These are phyloP conservation scores for Talaromyces sp. DNA, from an alignment of 2,329 filamentous ascomycete genomes.

Conservation along the genomic window DNA sequence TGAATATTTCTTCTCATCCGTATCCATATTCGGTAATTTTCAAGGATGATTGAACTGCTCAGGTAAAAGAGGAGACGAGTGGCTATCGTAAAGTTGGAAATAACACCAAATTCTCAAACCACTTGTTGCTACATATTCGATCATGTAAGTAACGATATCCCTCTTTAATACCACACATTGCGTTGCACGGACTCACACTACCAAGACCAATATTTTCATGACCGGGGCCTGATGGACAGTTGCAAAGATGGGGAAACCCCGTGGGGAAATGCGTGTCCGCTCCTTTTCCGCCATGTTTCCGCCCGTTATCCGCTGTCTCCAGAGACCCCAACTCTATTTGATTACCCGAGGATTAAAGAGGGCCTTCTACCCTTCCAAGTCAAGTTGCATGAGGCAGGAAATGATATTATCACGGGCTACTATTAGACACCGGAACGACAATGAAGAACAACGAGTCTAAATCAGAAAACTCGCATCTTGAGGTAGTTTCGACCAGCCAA, in stretches of 20 bases:
- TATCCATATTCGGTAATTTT: not conserved
- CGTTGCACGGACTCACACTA: not conserved
- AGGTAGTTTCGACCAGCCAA: not conserved
- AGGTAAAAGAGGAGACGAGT: not conserved
- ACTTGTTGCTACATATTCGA: not conserved
- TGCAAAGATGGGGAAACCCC: not conserved
- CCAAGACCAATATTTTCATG: not conserved
- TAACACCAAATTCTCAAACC: not conserved
- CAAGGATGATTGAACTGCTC: not conserved
- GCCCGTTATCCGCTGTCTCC: not conserved
- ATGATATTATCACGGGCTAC: not conserved
- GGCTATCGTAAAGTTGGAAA: not conserved
- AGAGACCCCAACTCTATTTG: not conserved
- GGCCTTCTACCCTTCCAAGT: not conserved
- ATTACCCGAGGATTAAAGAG: not conserved
- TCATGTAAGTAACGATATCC: not conserved
- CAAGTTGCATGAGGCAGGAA: not conserved
- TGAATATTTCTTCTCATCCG: not conserved
- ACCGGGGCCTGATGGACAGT: not conserved
- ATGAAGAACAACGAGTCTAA: constrained; percentile 6
- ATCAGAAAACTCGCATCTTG: not conserved
- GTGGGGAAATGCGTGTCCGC: not conserved
- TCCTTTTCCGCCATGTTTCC: not conserved
- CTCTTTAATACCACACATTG: not conserved
- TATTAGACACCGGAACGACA: not conserved